Base-by-base conservation (phyloP, 352 stramenopile species). In the Pythium phragmiticola region DNA sequence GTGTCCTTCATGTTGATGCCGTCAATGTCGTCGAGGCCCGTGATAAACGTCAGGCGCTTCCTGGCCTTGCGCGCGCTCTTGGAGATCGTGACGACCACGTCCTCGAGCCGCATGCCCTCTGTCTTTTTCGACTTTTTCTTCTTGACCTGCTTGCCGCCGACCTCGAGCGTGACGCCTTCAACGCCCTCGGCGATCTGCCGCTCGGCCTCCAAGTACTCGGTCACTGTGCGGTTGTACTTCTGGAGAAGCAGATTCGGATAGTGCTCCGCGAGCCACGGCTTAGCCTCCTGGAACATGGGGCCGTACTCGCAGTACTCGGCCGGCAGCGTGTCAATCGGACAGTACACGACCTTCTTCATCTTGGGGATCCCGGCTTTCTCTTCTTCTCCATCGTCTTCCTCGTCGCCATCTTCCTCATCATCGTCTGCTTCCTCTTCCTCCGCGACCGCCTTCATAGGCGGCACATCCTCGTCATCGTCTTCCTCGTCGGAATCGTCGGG, bases 291-390 rank as follows among this genome's bases (percentile, higher is more conserved):
- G 67, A 94, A 94, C 72, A 90, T 81, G 30, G 86, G 80, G 36
- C 86, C 84, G 61, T 93, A 94, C 60, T 94, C 86, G 65, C 86
- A 94, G 73, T 92, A 94, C 73, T 94, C 86, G 30, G 86, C 70
- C 56, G 86, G 86, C 36, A 94, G 72, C 58, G 84, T 87, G 66
- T 94, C 85, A 53, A 94, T 80, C n/a, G 85, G 85, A 52, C 85
- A 94, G 70, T 94, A 94, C 19, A 83, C 47, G n/a, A 94, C 77
- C 13, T 67, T 72, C 56, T 77, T 77, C 28, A 85, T 70, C 74
- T 90, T 87, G 23, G 72, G 70, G n/a, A 69, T 64, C 17, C 65
- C 72, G 52, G 73, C 65, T 0, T 77, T 69, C 3, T 79, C 64
- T 0, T 82, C 77, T 0, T 76, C 69, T 0, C 84, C 71, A 0